These are phyloP conservation scores for Sarcocystis neurona DNA, from an alignment of 169 alveolate genomes.

Conservation along the genomic window DNA sequence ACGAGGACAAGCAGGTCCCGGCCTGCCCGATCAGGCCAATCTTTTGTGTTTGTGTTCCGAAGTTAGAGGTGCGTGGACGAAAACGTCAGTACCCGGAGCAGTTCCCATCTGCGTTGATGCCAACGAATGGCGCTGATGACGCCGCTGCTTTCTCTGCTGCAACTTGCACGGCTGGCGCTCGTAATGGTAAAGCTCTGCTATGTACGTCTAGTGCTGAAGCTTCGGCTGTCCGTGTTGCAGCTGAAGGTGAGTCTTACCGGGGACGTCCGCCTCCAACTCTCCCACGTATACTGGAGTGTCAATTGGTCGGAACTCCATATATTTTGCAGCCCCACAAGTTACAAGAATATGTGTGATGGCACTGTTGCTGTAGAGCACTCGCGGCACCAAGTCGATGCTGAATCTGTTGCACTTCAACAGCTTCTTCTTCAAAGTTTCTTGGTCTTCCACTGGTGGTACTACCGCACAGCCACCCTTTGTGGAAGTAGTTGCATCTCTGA, in stretches of 20 bases:
- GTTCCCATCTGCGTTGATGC: no score
- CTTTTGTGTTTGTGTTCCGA: no score
- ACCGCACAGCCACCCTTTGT: not conserved
- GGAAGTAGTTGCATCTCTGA: not conserved
- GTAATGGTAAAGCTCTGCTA: not conserved
- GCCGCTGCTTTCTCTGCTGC: not conserved
- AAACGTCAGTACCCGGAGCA: no score
- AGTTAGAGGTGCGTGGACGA: no score
- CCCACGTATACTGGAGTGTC: slow-evolving; percentile 47
- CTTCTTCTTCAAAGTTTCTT: no score
- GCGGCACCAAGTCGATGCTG: slow-evolving; percentile 59
- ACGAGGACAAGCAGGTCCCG: no score
- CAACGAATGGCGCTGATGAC: no score
- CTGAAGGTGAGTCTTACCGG: not conserved
- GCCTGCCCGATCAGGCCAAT: no score
- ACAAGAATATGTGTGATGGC: slow-evolving; percentile 48
- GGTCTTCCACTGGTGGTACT: no score
- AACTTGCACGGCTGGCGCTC: not conserved
- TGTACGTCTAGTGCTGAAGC: not conserved
- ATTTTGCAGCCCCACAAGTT: slow-evolving; percentile 39
- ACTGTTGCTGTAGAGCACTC: slow-evolving; percentile 53
- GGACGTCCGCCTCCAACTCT: slow-evolving; percentile 14
- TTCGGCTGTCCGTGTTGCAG: not conserved
- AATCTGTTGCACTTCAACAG: slow-evolving; percentile 18
- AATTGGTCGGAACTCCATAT: slow-evolving; percentile 57